These are phyloP conservation scores for Pyricularia grisea DNA, from an alignment of 2,329 filamentous ascomycete species.

Conservation along the genomic window DNA sequence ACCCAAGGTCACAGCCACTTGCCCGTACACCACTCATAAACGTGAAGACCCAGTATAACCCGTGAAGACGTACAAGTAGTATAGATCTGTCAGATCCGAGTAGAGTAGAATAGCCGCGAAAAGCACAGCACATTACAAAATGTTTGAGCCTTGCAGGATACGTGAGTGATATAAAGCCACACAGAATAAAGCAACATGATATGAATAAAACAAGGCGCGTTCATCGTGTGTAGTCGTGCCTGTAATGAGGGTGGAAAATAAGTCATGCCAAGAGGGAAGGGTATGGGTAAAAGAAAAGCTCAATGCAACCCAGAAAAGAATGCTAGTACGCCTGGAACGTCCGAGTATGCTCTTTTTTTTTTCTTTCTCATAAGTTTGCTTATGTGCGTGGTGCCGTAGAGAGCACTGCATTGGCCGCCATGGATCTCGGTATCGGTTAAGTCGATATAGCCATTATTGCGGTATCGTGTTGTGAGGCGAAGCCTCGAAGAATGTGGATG, in stretches of 20 bases:
- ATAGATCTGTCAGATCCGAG: background rate
- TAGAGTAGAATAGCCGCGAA: background rate
- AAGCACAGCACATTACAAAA: background rate
- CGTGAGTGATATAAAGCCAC: background rate
- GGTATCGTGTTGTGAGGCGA: background rate
- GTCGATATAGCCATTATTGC: background rate
- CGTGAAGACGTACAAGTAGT: background rate
- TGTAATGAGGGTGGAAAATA: background rate
- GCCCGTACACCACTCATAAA: background rate
- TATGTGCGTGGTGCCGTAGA: background rate
- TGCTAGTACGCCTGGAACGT: constrained; percentile 1
- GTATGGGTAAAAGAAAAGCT: constrained; percentile 1
- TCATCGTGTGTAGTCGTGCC: background rate
- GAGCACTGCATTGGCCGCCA: background rate
- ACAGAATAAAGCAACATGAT: background rate
- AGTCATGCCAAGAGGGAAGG: background rate
- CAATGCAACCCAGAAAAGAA: background rate
- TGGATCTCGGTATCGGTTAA: background rate
- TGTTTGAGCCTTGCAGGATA: background rate
- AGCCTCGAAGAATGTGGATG: background rate
- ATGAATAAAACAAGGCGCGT: background rate
- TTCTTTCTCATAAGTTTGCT: background rate
- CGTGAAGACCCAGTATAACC: background rate
- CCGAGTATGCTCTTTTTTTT: constrained; percentile 4
- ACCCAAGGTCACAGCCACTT: background rate